A percentile compares a stretch with the other conserved stretches of the same genome.
Conservation (phyloP, 2,329 filamentous ascomycete species). For the Chaetomium sp. region DNA sequence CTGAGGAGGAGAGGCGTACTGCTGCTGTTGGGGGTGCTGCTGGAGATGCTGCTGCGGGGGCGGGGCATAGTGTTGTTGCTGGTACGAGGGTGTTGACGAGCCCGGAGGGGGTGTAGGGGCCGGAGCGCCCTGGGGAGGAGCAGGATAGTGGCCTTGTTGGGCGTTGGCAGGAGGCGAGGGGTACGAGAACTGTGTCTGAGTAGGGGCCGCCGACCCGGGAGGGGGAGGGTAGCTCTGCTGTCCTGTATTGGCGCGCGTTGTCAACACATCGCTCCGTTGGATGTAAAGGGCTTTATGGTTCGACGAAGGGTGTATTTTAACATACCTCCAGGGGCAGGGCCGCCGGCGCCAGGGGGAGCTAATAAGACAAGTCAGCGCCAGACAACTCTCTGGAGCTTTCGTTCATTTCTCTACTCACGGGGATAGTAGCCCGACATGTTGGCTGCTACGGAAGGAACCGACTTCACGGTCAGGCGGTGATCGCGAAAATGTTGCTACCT, state of each 20-base stretch:
- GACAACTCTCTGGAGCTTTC: neutral
- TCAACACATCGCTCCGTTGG: neutral
- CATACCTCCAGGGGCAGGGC: constrained; percentile 19
- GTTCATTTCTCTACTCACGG: constrained; percentile 16
- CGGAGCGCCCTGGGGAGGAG: constrained; percentile 28
- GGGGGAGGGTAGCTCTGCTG: constrained; percentile 31
- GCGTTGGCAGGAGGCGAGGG: constrained; percentile 26
- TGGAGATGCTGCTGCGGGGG: constrained; percentile 19
- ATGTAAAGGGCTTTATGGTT: neutral
- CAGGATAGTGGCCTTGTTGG: constrained; percentile 32
- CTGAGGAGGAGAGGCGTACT: constrained; percentile 30
- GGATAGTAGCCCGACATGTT: constrained; percentile 24
- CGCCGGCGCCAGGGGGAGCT: constrained; percentile 22
- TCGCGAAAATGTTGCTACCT: neutral
- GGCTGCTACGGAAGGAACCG: neutral
- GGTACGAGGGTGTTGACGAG: constrained; percentile 27
- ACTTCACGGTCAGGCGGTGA: neutral
- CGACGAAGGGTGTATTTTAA: neutral
- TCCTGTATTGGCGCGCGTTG: constrained; percentile 1
- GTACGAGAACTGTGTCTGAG: constrained; percentile 33
- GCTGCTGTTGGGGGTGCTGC: constrained; percentile 30
- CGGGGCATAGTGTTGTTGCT: constrained; percentile 23
- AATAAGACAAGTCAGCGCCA: constrained; percentile 6
- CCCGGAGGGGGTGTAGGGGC: constrained; percentile 29
- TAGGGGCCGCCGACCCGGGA: constrained; percentile 32